A percentile compares a stretch with the other conserved stretches of the same genome.
phyloP scores from a whole-genome alignment of 805 yeast genomes.

The Yarrowia divulgata region DNA sequence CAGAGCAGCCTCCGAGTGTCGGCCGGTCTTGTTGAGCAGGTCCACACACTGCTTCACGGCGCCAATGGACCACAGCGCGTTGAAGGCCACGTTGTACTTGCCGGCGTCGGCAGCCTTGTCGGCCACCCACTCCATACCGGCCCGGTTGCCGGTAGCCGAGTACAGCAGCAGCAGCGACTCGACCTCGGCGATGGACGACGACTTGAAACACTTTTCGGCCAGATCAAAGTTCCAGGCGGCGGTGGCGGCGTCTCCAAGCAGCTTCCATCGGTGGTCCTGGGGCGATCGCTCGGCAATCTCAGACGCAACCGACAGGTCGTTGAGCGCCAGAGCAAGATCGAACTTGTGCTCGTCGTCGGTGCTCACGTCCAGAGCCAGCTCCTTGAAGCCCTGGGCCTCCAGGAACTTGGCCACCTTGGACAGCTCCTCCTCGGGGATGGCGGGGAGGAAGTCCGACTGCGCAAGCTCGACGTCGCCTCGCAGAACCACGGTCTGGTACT shows the following conservation, averaged over 20 bases:
- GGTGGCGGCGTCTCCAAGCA: constrained; percentile 87
- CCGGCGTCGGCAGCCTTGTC: constrained; percentile 73
- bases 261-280: constrained; percentile 82
- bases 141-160: constrained; percentile 77
- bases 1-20: constrained; percentile 85
- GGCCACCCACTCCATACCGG: constrained; percentile 69
- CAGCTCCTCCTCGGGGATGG: constrained; percentile 66
- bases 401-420: constrained; percentile 87
- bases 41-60: constrained; percentile 68
- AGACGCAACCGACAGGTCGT: constrained; percentile 73
- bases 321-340: constrained; percentile 83
- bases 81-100: constrained; percentile 87
- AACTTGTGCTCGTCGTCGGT: constrained; percentile 91
- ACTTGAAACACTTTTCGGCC: constrained; percentile 69
- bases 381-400: constrained; percentile 88
- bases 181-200: constrained; percentile 35
- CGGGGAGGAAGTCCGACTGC: constrained; percentile 60
- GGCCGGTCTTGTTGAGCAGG: constrained; percentile 69
- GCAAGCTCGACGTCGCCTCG: constrained; percentile 94
- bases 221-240: constrained; percentile 77
- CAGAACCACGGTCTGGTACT: constrained; percentile 93
- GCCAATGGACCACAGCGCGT: constrained; percentile 87
- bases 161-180: constrained; percentile 47
- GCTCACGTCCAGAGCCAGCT: constrained; percentile 82
- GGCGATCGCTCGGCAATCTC: constrained; percentile 60